Evolutionary conservation across 2,329 filamentous ascomycete species (phyloP).

Genomic region (Botrytis squamosa): DNA sequence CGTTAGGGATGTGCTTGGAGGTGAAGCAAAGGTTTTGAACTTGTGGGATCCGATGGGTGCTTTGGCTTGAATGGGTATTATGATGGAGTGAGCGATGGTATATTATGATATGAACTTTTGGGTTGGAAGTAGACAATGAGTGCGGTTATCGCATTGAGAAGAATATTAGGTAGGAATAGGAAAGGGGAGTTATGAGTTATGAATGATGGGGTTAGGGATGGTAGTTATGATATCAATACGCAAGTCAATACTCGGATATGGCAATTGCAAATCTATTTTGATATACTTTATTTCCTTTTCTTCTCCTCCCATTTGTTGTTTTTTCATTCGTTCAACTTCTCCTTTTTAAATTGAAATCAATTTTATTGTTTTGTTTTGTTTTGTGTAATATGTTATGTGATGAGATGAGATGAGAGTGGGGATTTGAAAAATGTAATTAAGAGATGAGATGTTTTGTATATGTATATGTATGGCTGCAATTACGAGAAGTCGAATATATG

Average conservation of each 20-base stretch:
- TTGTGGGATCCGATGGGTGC: constrained; percentile 81
- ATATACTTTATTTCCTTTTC: no score
- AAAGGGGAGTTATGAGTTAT: neutral
- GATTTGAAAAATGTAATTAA: no score
- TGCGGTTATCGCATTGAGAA: neutral
- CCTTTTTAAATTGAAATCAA: no score
- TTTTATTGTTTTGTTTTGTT: no score
- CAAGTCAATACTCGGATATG: neutral
- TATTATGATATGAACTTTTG: neutral
- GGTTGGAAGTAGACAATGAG: neutral
- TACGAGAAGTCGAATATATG: no score
- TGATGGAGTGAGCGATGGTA: neutral
- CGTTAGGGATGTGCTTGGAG: constrained; percentile 66
- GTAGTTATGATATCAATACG: neutral
- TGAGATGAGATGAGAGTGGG: no score
- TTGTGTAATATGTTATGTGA: no score
- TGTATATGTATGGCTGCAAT: no score
- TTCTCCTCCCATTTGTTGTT: no score
- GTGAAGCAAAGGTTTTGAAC: constrained; percentile 68
- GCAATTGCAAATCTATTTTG: neutral
- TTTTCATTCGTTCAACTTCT: no score
- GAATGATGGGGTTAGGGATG: neutral
- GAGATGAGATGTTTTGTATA: no score
- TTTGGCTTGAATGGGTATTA: constrained; percentile 50
- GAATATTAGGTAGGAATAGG: neutral